Base-by-base conservation (phyloP, 352 stramenopile genomes). In the Saprolegnia diclina region DNA sequence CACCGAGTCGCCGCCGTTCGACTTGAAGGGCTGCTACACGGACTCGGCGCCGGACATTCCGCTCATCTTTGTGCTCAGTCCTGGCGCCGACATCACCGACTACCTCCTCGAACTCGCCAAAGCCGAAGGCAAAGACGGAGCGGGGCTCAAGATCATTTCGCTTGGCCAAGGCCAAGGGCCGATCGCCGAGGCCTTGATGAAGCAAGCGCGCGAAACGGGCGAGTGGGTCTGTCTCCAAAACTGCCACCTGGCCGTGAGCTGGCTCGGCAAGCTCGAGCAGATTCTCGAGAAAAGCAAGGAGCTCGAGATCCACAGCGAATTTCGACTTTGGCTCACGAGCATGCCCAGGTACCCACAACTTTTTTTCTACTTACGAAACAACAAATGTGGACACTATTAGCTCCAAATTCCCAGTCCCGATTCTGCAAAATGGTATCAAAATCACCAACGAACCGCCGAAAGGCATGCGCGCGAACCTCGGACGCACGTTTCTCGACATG, bases 221-320 rank as follows among this genome's bases (percentile, higher is more conserved):
- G 91, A 97, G 72, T 98, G 94, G 94, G 89, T 98, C 0, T 98
- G 94, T 77, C 74, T 98, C 13, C 91, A 98, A 67, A 98, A 98
- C 66, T 97, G 94, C 69, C 92, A 98, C 64, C 80, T 98, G 52
- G 90, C 92, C 16, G 90, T 96, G 24, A 97, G 87, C 16, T 94
- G 86, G 88, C 78, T 98, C 0, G 79, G 91, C 4, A 81, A 85
- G 5, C 75, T 98, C 0, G 92, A 98, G 64, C 82, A 95, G 62
- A 82, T 96, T 16, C 71, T 98, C 10, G 92, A 98, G 65, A 75
- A 87, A 38, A 81, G 76, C 2, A 73, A 73, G 29, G 85, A 80
- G 14, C 76, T 90, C 16, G 72, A 88, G 14, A 85, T 92, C 64
- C 87, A 97, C 64, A 76, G 78, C 0, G 88, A 97, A 65, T 98